Base-by-base conservation (phyloP, 78 protist genomes). In the Tieghemostelium lacteum region DNA sequence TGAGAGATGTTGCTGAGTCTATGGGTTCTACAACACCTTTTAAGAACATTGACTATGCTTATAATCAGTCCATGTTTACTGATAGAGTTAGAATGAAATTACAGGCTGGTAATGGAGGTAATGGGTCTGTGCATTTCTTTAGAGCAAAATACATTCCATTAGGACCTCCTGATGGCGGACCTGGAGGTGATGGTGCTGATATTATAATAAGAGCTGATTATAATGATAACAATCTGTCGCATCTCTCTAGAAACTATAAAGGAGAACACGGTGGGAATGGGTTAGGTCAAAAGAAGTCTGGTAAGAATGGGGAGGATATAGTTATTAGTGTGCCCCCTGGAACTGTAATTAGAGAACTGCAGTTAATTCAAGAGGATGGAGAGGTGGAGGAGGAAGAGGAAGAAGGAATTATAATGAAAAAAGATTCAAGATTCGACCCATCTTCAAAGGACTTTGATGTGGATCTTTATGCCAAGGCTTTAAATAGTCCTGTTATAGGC, bases 131-230 rank as follows among this genome's bases (percentile, higher is more conserved):
- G 16, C 37, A 45, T 57, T 83, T 83, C 66, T 69, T 60, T 50
- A 31, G 91, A 37, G 91, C 76, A 1, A 83, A 83, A 60, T 83
- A 70, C 60, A 83, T 83, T 20, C 91, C 91, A 2, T 64, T 49
- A 24, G 91, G 91, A 12, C 91, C 91, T 40, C 91, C 91, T 6
- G 91, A 83, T 69, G 91, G 91, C 42, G 91, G 91, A n/a, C 55
- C 66, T 69, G 91, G 91, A 17, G 91, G 91, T 33, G 19, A 60
- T 69, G 91, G 91, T 39, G 91, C 91, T 20, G 54, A 33, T 58
- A 31, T 83, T 6, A 69, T 69, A n/a, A 49, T 83, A 8, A 36
- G 77, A 36, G 66, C 78, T 37, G 71, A 83, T n/a, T 29, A 50
- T 12, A 49, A 83, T 58, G 70, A 69, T 4, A 83, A 83, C 49